These are phyloP conservation scores for Gillenia trifoliata DNA, from an alignment of 306 rosid genomes.

Conservation along the genomic window DNA sequence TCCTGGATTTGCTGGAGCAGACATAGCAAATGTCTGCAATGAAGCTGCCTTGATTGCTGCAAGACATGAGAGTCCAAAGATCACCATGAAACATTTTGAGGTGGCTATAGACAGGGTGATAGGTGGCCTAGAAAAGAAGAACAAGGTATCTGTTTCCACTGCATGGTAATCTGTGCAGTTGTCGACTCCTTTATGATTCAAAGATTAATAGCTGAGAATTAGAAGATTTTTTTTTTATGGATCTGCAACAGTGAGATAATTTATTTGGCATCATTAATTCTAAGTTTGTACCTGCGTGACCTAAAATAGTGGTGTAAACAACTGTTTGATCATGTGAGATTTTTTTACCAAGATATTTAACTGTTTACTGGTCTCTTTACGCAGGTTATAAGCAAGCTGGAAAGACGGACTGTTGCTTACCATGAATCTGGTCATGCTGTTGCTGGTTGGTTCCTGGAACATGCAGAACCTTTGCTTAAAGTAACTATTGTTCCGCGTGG, in stretches of 20 bases:
- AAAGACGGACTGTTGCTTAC: constrained; percentile 89
- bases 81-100: constrained; percentile 78
- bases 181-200: not conserved
- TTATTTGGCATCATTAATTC: not conserved
- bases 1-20: constrained; percentile 98
- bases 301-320: not conserved
- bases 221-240: not conserved
- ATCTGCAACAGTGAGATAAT: not conserved
- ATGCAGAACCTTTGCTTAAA: constrained; percentile 81
- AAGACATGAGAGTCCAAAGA: constrained; percentile 50
- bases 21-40: constrained; percentile 92
- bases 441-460: constrained; percentile 86
- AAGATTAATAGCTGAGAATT: not conserved
- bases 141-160: constrained; percentile 46
- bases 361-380: constrained; percentile 5
- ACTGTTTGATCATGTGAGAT: not conserved
- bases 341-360: not conserved
- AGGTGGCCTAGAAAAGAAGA: constrained; percentile 96
- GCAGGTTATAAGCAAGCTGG: constrained; percentile 89
- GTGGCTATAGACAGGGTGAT: constrained; percentile 89
- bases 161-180: not conserved
- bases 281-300: not conserved
- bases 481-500: constrained; percentile 95
- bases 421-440: constrained; percentile 99
- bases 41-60: constrained; percentile 99